These are phyloP conservation scores for Penicillium sp. DNA, from an alignment of 2,329 filamentous ascomycete species.

Conservation along the genomic window DNA sequence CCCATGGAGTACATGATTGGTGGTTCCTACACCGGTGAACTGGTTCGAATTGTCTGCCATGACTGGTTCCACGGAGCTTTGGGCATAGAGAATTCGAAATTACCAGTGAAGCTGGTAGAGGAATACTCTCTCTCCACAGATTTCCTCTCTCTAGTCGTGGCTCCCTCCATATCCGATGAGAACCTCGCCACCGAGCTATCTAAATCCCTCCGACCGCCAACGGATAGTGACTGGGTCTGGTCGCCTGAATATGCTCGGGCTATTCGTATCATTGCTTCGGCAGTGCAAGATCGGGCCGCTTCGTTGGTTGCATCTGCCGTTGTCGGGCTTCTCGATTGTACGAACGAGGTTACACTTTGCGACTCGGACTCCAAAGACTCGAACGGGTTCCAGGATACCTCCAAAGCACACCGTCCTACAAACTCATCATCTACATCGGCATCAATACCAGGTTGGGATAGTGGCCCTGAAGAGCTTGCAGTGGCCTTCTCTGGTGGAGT, in stretches of 20 bases:
- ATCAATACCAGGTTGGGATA: conserved; percentile 29
- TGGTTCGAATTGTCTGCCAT: conserved; percentile 66
- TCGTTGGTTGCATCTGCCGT: conserved; percentile 70
- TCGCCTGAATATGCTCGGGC: conserved; percentile 58
- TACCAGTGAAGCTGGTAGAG: conserved; percentile 57
- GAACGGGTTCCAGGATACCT: not conserved
- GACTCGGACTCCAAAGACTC: conserved; percentile 10
- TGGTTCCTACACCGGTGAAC: conserved; percentile 71
- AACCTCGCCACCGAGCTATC: conserved; percentile 44
- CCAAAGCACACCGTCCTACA: conserved; percentile 6
- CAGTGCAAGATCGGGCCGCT: conserved; percentile 69
- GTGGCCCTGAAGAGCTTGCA: conserved; percentile 59
- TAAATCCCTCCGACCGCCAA: conserved; percentile 52
- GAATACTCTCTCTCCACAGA: conserved; percentile 66
- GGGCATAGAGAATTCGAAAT: conserved; percentile 37
- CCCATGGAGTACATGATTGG: conserved; percentile 79
- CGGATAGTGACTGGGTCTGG: conserved; percentile 57
- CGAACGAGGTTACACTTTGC: conserved; percentile 60
- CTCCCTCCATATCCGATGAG: conserved; percentile 50
- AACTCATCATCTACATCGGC: conserved; percentile 6
- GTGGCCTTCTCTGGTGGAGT: conserved; percentile 78
- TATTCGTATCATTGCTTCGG: conserved; percentile 64
- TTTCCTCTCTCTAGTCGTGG: conserved; percentile 68
- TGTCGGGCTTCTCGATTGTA: conserved; percentile 65
- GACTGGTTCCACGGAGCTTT: conserved; percentile 58